Evolutionary conservation across 108 stramenopile genomes (phyloP).

Genomic region (Epithemia pelagica): DNA sequence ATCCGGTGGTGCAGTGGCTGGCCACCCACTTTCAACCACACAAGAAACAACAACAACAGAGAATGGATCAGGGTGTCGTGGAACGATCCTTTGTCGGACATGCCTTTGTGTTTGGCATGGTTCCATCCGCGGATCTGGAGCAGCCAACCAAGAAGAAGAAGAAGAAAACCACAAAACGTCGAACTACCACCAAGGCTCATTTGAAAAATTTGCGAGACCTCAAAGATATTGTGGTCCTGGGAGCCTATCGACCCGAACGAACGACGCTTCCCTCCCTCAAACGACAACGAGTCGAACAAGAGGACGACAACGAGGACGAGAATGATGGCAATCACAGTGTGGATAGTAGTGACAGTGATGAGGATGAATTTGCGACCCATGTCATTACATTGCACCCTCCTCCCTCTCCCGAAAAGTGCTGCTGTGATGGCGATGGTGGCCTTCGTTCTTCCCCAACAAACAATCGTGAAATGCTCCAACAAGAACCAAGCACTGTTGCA

Average conservation of each 20-base stretch:
- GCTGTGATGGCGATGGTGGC: neutral
- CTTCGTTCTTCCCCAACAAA: neutral
- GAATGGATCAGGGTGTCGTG: too few species aligned
- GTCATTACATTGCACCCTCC: constrained; percentile 14
- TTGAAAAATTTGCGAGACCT: constrained; percentile 8
- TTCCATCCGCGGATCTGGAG: too few species aligned
- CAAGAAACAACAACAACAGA: too few species aligned
- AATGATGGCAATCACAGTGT: constrained; percentile 1
- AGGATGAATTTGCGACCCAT: constrained; percentile 14
- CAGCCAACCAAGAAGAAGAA: neutral
- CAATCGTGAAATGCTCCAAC: neutral
- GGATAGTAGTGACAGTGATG: constrained; percentile 12
- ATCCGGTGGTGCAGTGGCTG: too few species aligned
- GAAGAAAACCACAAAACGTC: too few species aligned
- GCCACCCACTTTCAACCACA: too few species aligned
- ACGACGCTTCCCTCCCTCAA: neutral
- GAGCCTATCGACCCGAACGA: constrained; percentile 25
- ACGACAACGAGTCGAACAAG: constrained; percentile 2
- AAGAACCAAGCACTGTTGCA: neutral
- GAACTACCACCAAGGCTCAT: constrained; percentile 9
- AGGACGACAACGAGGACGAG: constrained; percentile 12
- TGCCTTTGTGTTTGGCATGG: constrained; percentile 37
- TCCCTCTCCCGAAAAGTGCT: too few species aligned
- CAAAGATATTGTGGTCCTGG: constrained; percentile 7
- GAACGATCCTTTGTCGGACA: constrained; percentile 58